Evolutionary conservation across 2,329 filamentous ascomycete species (phyloP).

Genomic region (Elsinoe batatas): DNA sequence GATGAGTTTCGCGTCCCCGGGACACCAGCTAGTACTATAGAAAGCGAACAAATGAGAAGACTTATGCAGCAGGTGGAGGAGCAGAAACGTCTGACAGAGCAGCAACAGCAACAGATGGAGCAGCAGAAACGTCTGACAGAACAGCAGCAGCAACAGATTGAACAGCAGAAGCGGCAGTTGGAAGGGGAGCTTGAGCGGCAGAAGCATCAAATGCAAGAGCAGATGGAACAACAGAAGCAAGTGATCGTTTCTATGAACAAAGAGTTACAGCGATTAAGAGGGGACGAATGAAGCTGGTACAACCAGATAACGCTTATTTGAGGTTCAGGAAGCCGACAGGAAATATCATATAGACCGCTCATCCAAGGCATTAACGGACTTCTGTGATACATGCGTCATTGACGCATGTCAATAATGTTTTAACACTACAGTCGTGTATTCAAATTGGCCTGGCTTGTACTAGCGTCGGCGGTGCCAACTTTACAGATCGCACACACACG

Average conservation of each 20-base stretch:
- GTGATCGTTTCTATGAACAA: background rate
- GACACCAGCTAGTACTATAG: background rate
- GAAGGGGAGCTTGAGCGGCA: background rate
- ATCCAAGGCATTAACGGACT: no score
- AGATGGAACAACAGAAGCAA: conserved; percentile 2
- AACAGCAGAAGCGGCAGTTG: no score
- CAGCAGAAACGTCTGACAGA: background rate
- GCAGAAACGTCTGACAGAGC: no score
- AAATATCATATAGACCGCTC: background rate
- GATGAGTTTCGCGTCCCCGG: background rate
- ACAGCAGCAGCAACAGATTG: background rate
- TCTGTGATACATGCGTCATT: no score
- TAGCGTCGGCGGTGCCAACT: no score
- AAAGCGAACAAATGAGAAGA: background rate
- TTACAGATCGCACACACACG: no score
- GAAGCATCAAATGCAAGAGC: background rate
- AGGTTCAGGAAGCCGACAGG: background rate
- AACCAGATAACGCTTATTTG: background rate
- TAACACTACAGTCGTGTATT: no score
- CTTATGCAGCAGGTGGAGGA: no score
- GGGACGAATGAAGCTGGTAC: background rate
- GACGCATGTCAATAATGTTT: no score
- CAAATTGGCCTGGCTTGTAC: no score
- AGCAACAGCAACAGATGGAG: no score
- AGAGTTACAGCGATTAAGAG: background rate